phyloP scores from a whole-genome alignment of 352 stramenopile genomes.

The Blastocystis sp. region DNA sequence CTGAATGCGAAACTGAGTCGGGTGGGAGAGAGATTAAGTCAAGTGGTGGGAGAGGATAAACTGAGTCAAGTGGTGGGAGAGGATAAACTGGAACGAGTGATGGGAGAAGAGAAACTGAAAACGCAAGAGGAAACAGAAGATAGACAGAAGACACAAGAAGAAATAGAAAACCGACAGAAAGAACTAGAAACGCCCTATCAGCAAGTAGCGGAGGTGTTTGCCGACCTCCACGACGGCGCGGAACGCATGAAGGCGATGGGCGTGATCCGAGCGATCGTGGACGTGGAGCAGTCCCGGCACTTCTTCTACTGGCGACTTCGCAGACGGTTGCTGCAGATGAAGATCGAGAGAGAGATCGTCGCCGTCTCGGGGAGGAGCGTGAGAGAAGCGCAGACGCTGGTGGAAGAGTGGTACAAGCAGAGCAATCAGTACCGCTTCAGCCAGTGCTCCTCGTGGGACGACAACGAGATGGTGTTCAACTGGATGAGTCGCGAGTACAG shows the following conservation, averaged over 20 bases:
- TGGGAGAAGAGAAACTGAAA: too few species aligned
- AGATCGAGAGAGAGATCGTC: conserved; percentile 80
- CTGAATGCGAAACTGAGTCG: conserved; percentile 77
- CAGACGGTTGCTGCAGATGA: conserved; percentile 94
- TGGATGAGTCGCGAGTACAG: conserved; percentile 62
- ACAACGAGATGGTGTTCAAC: conserved; percentile 63
- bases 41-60: conserved; percentile 54
- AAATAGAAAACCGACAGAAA: conserved; percentile 90
- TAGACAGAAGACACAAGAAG: conserved; percentile 77
- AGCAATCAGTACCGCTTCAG: conserved; percentile 17
- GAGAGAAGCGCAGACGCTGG: conserved; percentile 74
- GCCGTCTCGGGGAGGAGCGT: conserved; percentile 76
- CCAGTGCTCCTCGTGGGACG: conserved; percentile 44
- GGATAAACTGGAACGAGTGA: too few species aligned
- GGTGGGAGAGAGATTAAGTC: too few species aligned
- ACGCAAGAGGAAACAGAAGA: conserved; percentile 1
- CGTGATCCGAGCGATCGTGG: conserved; percentile 94
- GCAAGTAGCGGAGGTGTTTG: conserved; percentile 98
- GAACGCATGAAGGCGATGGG: conserved; percentile 98
- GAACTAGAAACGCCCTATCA: conserved; percentile 92
- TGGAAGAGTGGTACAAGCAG: conserved; percentile 70
- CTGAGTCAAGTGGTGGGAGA: too few species aligned
- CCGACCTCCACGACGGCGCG: conserved; percentile 98
- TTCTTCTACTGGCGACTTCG: conserved; percentile 99
- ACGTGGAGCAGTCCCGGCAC: conserved; percentile 89